A percentile compares a stretch with the other conserved stretches of the same genome.
phyloP scores from a whole-genome alignment of 2,329 filamentous ascomycete genomes.

The Colletotrichum somersetense region DNA sequence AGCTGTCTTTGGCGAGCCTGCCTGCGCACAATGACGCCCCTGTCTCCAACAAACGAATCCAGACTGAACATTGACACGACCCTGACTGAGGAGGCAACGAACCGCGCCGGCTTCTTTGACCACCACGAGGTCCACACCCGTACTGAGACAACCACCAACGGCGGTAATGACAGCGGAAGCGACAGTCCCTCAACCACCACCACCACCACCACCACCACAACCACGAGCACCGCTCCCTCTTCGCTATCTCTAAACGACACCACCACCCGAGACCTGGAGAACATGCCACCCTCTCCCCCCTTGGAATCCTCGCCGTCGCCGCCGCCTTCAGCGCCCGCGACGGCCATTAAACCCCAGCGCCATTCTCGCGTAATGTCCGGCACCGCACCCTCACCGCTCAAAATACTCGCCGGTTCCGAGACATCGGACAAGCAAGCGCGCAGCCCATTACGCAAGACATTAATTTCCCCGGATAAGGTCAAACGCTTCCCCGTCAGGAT shows the following conservation, averaged over 20 bases:
- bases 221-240: constrained; percentile 40
- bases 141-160: constrained; percentile 44
- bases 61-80: constrained; percentile 51
- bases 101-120: constrained; percentile 48
- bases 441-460: constrained; percentile 56
- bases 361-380: constrained; percentile 70
- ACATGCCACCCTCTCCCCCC: constrained; percentile 60
- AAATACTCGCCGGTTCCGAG: constrained; percentile 60
- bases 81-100: constrained; percentile 45
- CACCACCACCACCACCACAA: constrained; percentile 40
- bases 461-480: constrained; percentile 53
- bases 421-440: constrained; percentile 49
- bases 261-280: constrained; percentile 57
- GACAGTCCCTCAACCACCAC: constrained; percentile 40
- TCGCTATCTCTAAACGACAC: constrained; percentile 49
- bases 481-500: constrained; percentile 73
- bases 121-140: constrained; percentile 52
- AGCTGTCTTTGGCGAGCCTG: constrained; percentile 20
- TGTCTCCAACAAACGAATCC: constrained; percentile 55
- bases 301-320: constrained; percentile 37
- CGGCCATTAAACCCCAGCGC: constrained; percentile 49
- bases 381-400: constrained; percentile 68
- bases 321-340: constrained; percentile 34
- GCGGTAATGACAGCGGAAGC: constrained; percentile 39
- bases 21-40: constrained; percentile 53